Conservation (phyloP, 305 asterid genomes). For the Plantago coronopus region DNA sequence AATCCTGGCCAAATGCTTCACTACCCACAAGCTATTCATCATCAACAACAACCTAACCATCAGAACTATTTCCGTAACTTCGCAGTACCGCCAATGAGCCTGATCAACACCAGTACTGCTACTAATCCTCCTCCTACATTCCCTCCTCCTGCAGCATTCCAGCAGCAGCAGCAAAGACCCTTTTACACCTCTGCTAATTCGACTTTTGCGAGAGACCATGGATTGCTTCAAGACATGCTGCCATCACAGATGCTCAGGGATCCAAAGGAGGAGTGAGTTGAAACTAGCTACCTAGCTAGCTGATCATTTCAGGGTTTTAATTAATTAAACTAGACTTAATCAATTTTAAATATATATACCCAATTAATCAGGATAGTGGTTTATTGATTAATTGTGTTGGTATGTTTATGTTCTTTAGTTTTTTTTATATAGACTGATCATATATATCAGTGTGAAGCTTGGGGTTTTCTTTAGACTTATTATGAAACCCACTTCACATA, state of each 20-base stretch:
- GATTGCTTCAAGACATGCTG: conserved; percentile 75
- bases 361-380: conserved; percentile 3
- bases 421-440: conserved; percentile 22
- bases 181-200: conserved; percentile 34
- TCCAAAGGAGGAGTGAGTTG: conserved; percentile 45
- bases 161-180: conserved; percentile 28
- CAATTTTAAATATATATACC: background rate
- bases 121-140: conserved; percentile 9
- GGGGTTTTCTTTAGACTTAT: conserved; percentile 33
- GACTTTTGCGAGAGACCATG: conserved; percentile 44
- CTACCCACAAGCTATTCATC: conserved; percentile 25
- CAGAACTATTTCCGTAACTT: conserved; percentile 38
- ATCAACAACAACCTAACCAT: conserved; percentile 23
- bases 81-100: conserved; percentile 27
- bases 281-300: too few relatives aligned
- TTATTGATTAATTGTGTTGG: conserved; percentile 18
- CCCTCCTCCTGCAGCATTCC: conserved; percentile 26
- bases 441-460: conserved; percentile 22
- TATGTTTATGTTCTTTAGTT: conserved; percentile 26
- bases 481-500: conserved; percentile 39
- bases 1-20: conserved; percentile 30
- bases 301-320: conserved; percentile 20
- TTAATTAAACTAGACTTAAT: background rate
- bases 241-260: conserved; percentile 52
- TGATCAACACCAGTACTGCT: conserved; percentile 12